Evolutionary conservation across 1,284 basidiomycete species (phyloP), one percentile per base, ranked within the genome.

Genomic region (Malassezia equina): DNA sequence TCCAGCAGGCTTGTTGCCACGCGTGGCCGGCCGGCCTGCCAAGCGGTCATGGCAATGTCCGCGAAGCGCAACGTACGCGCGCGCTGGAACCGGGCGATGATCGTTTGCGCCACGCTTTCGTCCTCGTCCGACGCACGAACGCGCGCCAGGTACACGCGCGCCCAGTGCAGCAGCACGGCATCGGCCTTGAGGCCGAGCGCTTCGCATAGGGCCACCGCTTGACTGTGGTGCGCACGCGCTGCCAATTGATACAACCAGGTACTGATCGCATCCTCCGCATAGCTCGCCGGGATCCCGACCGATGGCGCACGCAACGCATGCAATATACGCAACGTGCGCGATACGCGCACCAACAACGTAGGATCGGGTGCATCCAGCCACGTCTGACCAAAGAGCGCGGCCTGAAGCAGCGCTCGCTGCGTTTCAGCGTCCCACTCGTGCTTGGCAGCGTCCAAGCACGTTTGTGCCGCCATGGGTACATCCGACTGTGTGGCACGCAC

Each of bases 1-100:
- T 96, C 90, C 17, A 98, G 79, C n/a, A 98, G 79, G 86, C 91
- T 66, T 0, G 90, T 95, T 1, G 93, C 94, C 32, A 99, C 78
- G 34, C 84, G 81, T 0, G 82, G 81, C 45, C 90, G 78, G 0
- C 94, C 93, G 2, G 85, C 84, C 71, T 90, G 86, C 90, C 90
- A 96, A 19, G 93, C 91, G 36, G 84, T 84, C 75, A 84, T 83
- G 0, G 94, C 91, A 64, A 98, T 91, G 61, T 95, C 93, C 9
- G 91, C 90, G 73, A 90, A 95, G 70, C 87, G 90, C 23, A 94
- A 86, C 3, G 69, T 52, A 4, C 57, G 51, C 12, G 59, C 50
- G 23, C 15, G 27, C 36, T 51, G 28, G 34, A 55, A 59, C 6
- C 29, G 42, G 24, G 43, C 50, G 28, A 62, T 50, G 36, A 52